phyloP scores from a whole-genome alignment of 495 filamentous ascomycete species.

The Friedmanniomyces endolithicus region DNA sequence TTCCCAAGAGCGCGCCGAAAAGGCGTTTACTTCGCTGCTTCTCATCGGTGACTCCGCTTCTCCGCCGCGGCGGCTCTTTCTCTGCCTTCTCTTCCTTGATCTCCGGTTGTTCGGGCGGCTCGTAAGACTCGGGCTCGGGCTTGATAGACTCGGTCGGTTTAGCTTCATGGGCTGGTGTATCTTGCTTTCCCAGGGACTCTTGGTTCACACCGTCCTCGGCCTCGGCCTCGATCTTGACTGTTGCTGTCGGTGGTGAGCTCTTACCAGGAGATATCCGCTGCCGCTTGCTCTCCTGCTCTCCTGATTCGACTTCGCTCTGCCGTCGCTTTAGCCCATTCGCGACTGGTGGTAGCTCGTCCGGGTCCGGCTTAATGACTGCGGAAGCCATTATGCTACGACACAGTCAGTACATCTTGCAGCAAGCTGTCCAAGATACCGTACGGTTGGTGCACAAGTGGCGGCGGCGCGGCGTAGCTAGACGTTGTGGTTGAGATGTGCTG shows the following conservation, averaged over 20 bases:
- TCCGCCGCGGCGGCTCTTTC: slow-evolving; percentile 28
- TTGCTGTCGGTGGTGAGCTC: slow-evolving; percentile 5
- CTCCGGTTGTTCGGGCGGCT: slow-evolving; percentile 12
- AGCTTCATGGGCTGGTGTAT: slow-evolving; percentile 1
- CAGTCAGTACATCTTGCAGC: neutral
- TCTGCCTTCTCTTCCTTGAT: slow-evolving; percentile 21
- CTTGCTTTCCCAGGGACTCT: neutral
- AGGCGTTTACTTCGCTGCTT: slow-evolving; percentile 77
- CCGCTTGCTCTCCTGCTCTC: slow-evolving; percentile 45
- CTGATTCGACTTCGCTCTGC: slow-evolving; percentile 22
- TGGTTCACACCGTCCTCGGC: neutral
- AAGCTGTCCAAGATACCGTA: neutral
- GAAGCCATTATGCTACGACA: neutral
- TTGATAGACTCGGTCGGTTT: neutral
- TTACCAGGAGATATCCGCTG: slow-evolving; percentile 20
- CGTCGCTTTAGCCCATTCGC: slow-evolving; percentile 9
- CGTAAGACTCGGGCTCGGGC: neutral
- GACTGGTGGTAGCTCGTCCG: neutral
- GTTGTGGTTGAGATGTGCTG: neutral
- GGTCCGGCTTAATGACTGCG: neutral
- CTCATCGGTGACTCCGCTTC: slow-evolving; percentile 53
- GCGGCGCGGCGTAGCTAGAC: too few relatives aligned
- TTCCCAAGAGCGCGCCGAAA: slow-evolving; percentile 79
- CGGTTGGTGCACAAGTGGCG: neutral
- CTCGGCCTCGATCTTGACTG: neutral